A percentile compares a stretch with the other conserved stretches of the same genome.
phyloP scores from a whole-genome alignment of 192 early-diverging fungal genomes.

The Linnemannia schmuckeri region DNA sequence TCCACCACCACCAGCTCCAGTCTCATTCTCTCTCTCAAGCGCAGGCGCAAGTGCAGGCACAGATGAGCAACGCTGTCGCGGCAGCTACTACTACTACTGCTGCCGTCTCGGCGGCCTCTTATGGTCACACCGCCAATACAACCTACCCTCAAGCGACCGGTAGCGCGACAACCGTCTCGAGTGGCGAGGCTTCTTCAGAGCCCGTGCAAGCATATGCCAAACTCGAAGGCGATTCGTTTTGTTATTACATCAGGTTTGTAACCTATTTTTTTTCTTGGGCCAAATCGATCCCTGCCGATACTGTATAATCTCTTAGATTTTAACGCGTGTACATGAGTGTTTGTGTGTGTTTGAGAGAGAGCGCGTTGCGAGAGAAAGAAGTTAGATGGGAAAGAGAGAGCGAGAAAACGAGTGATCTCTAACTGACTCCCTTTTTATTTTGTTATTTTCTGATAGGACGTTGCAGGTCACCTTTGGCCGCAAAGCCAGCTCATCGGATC shows the following conservation, averaged over 20 bases:
- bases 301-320: no score
- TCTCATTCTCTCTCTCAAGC: slow-evolving; percentile 16
- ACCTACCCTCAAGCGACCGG: slow-evolving; percentile 35
- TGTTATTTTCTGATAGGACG: slow-evolving; percentile 56
- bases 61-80: not conserved
- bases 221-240: slow-evolving; percentile 85
- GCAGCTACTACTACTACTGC: not conserved
- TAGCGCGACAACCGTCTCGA: slow-evolving; percentile 9
- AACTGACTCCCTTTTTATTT: not conserved
- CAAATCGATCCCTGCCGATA: not conserved
- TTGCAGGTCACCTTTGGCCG: slow-evolving; percentile 85
- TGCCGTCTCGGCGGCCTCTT: not conserved
- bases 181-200: slow-evolving; percentile 36
- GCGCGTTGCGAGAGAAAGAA: no score
- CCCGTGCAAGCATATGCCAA: slow-evolving; percentile 93
- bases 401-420: not conserved
- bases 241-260: slow-evolving; percentile 78
- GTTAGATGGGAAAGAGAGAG: not conserved
- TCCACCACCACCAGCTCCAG: slow-evolving; percentile 17
- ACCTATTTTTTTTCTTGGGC: not conserved
- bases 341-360: no score
- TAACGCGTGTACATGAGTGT: no score
- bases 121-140: slow-evolving; percentile 2
- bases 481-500: slow-evolving; percentile 69
- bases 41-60: slow-evolving; percentile 18